phyloP scores from a whole-genome alignment of 202 grass and related monocot genomes.

The Zizania palustris region DNA sequence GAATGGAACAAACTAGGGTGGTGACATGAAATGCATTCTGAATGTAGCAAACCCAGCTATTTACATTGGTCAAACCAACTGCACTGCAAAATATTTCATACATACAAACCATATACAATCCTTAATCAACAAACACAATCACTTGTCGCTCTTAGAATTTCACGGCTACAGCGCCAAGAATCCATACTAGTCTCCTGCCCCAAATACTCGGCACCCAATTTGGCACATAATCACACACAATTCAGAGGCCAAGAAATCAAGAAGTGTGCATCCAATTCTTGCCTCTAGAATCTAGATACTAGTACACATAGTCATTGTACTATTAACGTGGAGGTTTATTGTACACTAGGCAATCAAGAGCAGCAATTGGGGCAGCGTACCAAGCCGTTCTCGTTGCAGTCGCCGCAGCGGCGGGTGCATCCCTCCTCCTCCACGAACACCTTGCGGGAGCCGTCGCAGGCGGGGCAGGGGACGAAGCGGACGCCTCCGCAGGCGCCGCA shows the following conservation, averaged over 20 bases:
- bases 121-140: neutral
- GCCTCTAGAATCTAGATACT: neutral
- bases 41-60: conserved; percentile 12
- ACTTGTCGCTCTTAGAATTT: neutral
- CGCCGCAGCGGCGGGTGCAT: conserved; percentile 46
- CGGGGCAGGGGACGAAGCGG: conserved; percentile 70
- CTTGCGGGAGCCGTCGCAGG: conserved; percentile 74
- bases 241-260: conserved; percentile 33
- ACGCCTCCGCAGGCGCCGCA: conserved; percentile 73
- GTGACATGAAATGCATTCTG: neutral
- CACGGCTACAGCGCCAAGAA: conserved; percentile 29
- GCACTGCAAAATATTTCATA: conserved; percentile 3
- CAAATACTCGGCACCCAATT: neutral
- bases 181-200: neutral
- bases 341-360: conserved; percentile 42
- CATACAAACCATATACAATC: conserved; percentile 21
- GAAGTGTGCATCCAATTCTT: conserved; percentile 25
- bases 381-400: conserved; percentile 93
- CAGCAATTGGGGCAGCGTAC: conserved; percentile 76
- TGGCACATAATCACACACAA: neutral
- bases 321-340: conserved; percentile 1
- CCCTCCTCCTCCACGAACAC: conserved; percentile 76
- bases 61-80: conserved; percentile 28
- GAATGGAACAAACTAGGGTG: neutral
- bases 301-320: neutral